Percentiles rank a stretch among this genome's conserved stretches.
These are phyloP conservation scores for Calonectria ilicicola DNA, from an alignment of 2,329 filamentous ascomycete genomes.

Conservation along the genomic window DNA sequence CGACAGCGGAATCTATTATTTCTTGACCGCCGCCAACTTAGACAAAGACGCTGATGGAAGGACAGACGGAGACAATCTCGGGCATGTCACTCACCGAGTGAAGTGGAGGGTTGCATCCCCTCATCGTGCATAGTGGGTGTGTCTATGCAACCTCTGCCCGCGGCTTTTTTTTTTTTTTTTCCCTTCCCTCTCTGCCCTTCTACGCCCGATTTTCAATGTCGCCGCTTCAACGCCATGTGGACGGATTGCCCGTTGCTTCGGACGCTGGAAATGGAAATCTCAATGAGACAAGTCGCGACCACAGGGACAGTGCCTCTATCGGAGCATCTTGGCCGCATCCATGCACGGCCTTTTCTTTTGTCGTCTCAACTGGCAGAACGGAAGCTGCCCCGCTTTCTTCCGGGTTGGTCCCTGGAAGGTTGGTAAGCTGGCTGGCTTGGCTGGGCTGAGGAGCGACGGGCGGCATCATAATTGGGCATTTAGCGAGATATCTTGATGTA, in stretches of 20 bases:
- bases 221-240: neutral
- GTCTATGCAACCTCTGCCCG: no score
- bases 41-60: no score
- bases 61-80: no score
- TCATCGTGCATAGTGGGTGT: no score
- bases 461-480: neutral
- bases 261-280: neutral
- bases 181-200: no score
- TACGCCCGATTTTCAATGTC: neutral
- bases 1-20: no score
- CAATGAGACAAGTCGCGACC: neutral
- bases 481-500: neutral
- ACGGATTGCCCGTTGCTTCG: neutral
- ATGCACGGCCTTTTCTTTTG: neutral
- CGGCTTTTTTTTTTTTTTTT: no score
- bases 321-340: neutral
- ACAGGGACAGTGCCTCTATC: neutral
- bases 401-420: neutral
- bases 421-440: neutral
- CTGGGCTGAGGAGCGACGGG: neutral
- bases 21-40: no score
- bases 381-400: neutral
- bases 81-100: no score
- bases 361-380: neutral
- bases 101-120: no score